Evolutionary conservation across 495 filamentous ascomycete genomes (phyloP).

Genomic region (Penicillium malachiteum): DNA sequence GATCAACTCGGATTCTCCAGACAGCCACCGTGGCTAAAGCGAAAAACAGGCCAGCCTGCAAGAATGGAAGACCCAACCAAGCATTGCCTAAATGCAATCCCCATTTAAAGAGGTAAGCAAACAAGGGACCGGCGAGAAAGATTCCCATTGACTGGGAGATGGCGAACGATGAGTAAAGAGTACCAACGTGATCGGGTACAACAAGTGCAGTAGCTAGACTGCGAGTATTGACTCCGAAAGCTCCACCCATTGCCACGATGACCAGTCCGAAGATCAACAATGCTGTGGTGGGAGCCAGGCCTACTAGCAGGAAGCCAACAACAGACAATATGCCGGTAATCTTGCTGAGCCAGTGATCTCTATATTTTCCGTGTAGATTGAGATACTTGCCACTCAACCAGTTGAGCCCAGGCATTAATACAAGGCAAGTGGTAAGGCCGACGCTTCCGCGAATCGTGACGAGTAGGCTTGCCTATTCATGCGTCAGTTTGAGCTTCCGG

Average conservation of each 20-base stretch:
- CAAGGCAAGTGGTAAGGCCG: slow-evolving; percentile 27
- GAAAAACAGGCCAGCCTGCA: slow-evolving; percentile 24
- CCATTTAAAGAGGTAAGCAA: slow-evolving; percentile 35
- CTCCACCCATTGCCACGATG: slow-evolving; percentile 33
- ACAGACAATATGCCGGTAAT: slow-evolving; percentile 26
- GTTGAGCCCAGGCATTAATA: slow-evolving; percentile 34
- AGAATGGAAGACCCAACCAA: slow-evolving; percentile 36
- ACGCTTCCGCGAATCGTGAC: slow-evolving; percentile 40
- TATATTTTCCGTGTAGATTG: slow-evolving; percentile 26
- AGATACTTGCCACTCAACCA: slow-evolving; percentile 22
- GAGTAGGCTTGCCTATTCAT: slow-evolving; percentile 36
- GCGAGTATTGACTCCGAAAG: slow-evolving; percentile 31
- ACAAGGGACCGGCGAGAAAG: slow-evolving; percentile 34
- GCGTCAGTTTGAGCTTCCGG: slow-evolving; percentile 3
- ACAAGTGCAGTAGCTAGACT: slow-evolving; percentile 39
- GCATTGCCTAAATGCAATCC: slow-evolving; percentile 38
- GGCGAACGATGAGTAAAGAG: slow-evolving; percentile 34
- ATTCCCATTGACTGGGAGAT: slow-evolving; percentile 32
- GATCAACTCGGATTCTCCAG: slow-evolving; percentile 13
- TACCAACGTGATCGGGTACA: slow-evolving; percentile 30
- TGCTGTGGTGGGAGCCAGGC: slow-evolving; percentile 27
- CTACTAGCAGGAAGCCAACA: slow-evolving; percentile 32
- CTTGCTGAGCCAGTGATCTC: slow-evolving; percentile 35
- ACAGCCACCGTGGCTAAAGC: slow-evolving; percentile 15
- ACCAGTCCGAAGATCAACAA: slow-evolving; percentile 37